Percentiles rank a stretch among this genome's conserved stretches.
Conservation (phyloP, 2,329 filamentous ascomycete genomes). For the Cladosporium cucumerinum region DNA sequence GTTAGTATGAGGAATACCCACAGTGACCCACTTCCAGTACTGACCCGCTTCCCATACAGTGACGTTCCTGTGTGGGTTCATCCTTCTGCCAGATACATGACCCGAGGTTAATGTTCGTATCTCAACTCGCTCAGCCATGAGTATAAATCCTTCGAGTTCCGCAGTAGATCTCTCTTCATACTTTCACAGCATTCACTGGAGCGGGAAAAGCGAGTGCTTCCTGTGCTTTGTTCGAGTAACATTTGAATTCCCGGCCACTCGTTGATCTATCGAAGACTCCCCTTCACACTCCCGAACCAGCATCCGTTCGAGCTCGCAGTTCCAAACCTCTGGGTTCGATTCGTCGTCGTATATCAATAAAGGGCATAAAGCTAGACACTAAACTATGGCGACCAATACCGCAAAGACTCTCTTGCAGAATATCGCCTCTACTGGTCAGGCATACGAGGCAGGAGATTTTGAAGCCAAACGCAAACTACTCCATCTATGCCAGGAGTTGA, state of each 20-base stretch:
- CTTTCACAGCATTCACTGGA: background rate
- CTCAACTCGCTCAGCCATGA: background rate
- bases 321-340: background rate
- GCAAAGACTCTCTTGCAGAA: background rate
- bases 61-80: background rate
- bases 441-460: background rate
- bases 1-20: no score
- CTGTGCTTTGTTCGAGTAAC: background rate
- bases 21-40: no score
- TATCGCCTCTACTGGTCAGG: background rate
- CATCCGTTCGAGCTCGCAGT: background rate
- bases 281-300: background rate
- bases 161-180: background rate
- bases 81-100: background rate
- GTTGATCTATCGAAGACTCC: background rate
- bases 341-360: background rate
- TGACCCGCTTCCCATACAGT: no score
- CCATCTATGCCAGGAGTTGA: background rate
- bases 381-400: background rate
- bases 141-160: background rate
- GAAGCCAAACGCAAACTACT: background rate
- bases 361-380: background rate
- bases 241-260: background rate
- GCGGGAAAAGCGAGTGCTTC: background rate
- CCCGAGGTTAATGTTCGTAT: background rate